These are phyloP conservation scores for Apiospora kogelbergensis DNA, from an alignment of 2,329 filamentous ascomycete species.

Conservation along the genomic window DNA sequence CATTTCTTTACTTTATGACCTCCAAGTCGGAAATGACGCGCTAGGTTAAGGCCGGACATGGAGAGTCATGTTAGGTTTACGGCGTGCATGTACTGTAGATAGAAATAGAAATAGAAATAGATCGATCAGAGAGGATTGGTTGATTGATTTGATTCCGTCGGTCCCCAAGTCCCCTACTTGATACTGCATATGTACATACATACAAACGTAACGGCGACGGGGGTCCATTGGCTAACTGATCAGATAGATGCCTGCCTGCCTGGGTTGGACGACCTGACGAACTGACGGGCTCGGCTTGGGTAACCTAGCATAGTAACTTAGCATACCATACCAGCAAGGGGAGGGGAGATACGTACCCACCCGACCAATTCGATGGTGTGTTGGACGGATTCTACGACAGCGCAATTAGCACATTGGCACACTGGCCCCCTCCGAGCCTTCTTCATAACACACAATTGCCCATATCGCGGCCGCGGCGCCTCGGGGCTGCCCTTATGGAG, in stretches of 20 bases:
- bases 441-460: too few species aligned
- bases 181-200: too few species aligned
- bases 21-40: neutral
- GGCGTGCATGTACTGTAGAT: neutral
- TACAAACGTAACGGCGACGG: neutral
- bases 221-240: neutral
- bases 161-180: too few species aligned
- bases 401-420: neutral
- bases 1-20: neutral
- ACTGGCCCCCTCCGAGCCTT: neutral
- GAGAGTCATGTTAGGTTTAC: neutral
- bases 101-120: neutral
- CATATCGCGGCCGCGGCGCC: neutral
- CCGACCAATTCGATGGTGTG: neutral
- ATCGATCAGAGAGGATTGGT: too few species aligned
- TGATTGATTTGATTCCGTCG: too few species aligned
- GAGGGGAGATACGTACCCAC: slow-evolving; percentile 1
- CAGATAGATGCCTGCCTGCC: too few species aligned
- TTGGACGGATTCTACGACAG: neutral
- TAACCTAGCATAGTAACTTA: neutral
- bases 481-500: neutral
- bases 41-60: neutral
- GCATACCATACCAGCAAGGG: neutral
- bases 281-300: neutral
- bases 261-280: too few species aligned